Base-by-base conservation (phyloP, 1,284 basidiomycete genomes). In the Coniophora puteana region DNA sequence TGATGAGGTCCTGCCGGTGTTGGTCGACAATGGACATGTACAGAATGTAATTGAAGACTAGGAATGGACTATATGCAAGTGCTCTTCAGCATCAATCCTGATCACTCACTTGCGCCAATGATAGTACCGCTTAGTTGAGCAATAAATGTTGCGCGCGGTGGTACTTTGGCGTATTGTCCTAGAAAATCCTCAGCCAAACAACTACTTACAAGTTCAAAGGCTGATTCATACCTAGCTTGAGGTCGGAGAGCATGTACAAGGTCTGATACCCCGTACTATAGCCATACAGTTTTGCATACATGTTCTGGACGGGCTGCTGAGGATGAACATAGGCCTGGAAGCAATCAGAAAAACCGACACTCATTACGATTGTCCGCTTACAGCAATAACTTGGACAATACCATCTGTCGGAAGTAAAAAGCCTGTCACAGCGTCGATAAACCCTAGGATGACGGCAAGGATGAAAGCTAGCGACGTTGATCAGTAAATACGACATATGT, bases 251-350 rank as follows among this genome's bases (percentile, higher is more conserved):
- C 63, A 78, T 64, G 41, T 62, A 63, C 8, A 74, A 49, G 5
- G 69, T 70, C 54, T 76, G 71, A 51, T 61, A 66, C 8, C 65
- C 58, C 1, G 68, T 68, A 46, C 59, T 69, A 53, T 72, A 71
- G 7, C 74, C 72, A 51, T 72, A 77, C 40, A 76, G 47, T 42
- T 71, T 75, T 21, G 72, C 72, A 43, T 74, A 76, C 74, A 76
- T 76, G 41, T 71, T 66, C 38, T 50, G 72, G 66, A 76, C 69
- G 2, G 74, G 73, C 46, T 76, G 64, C 28, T 75, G 74, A 4
- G 73, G 73, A 50, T 75, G 73, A 20, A 78, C 62, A 50, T 76
- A 78, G 1, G 75, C 72, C 7, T 73, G 68, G 25, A 76, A 61
- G 29, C 29, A 27, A 12, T 20, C 3, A 41, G 4, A 20, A 24